Conservation (phyloP, 2,329 filamentous ascomycete genomes). For the Zopfia rhizophila region DNA sequence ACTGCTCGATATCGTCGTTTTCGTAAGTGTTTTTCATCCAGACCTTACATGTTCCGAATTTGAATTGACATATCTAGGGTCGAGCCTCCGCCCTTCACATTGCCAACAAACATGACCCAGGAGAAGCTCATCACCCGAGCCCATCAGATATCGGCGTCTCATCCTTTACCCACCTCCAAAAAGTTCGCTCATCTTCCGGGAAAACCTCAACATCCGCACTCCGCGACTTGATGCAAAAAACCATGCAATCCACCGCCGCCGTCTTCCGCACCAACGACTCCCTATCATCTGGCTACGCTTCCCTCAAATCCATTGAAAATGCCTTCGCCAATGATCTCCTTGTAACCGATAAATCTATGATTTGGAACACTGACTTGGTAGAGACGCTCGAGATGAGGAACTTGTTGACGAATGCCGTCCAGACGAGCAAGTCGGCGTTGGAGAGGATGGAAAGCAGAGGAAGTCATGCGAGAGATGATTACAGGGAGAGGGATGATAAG, state of each 20-base stretch:
- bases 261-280: slow-evolving; percentile 58
- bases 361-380: slow-evolving; percentile 62
- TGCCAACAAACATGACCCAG: slow-evolving; percentile 51
- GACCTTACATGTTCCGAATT: background rate
- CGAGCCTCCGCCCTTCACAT: slow-evolving; percentile 58
- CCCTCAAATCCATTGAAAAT: slow-evolving; percentile 48
- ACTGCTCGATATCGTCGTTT: slow-evolving; percentile 62
- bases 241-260: slow-evolving; percentile 59
- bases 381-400: slow-evolving; percentile 61
- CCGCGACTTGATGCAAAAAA: slow-evolving; percentile 56
- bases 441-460: slow-evolving; percentile 58
- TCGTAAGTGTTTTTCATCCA: slow-evolving; percentile 38
- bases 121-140: slow-evolving; percentile 45
- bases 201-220: slow-evolving; percentile 51
- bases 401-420: slow-evolving; percentile 58
- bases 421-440: slow-evolving; percentile 58
- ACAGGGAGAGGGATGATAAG: slow-evolving; percentile 54
- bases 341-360: slow-evolving; percentile 56
- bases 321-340: slow-evolving; percentile 49
- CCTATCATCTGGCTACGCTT: slow-evolving; percentile 44
- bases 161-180: slow-evolving; percentile 49
- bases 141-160: slow-evolving; percentile 48
- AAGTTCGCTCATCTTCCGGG: slow-evolving; percentile 51
- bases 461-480: slow-evolving; percentile 61
- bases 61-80: slow-evolving; percentile 38